Conservation (phyloP, 495 filamentous ascomycete genomes). For the Aspergillus kassunensis region DNA sequence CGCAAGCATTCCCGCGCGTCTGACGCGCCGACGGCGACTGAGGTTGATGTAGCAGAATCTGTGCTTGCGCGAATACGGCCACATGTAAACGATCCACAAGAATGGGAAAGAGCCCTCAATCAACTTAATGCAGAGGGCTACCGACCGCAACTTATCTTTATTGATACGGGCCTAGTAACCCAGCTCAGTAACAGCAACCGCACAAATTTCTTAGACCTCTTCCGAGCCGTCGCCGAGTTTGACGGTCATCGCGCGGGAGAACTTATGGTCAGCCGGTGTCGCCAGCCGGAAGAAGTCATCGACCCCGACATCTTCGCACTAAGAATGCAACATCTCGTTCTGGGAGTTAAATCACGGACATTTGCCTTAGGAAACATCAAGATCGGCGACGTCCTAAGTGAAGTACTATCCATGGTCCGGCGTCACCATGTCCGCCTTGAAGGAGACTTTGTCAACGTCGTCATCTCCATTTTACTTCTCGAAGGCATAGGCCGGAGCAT, state of each 20-base stretch:
- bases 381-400: conserved; percentile 89
- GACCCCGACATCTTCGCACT: conserved; percentile 86
- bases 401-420: conserved; percentile 90
- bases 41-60: conserved; percentile 78
- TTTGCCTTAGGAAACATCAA: conserved; percentile 92
- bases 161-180: conserved; percentile 95
- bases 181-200: conserved; percentile 85
- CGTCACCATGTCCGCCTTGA: conserved; percentile 91
- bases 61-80: conserved; percentile 78
- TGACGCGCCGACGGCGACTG: conserved; percentile 45
- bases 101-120: conserved; percentile 68
- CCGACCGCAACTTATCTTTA: conserved; percentile 93
- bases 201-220: conserved; percentile 90
- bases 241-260: conserved; percentile 94
- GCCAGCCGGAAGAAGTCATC: conserved; percentile 83
- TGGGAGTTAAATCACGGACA: conserved; percentile 83
- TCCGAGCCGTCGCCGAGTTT: conserved; percentile 94
- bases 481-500: conserved; percentile 91
- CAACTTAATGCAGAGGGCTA: conserved; percentile 88
- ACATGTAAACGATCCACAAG: conserved; percentile 55
- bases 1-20: conserved; percentile 49
- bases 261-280: conserved; percentile 92
- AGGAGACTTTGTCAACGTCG: conserved; percentile 98
- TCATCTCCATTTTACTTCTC: conserved; percentile 87
- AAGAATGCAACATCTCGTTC: conserved; percentile 93